Conservation (phyloP, 495 filamentous ascomycete genomes). For the Chaetomium fimeti region DNA sequence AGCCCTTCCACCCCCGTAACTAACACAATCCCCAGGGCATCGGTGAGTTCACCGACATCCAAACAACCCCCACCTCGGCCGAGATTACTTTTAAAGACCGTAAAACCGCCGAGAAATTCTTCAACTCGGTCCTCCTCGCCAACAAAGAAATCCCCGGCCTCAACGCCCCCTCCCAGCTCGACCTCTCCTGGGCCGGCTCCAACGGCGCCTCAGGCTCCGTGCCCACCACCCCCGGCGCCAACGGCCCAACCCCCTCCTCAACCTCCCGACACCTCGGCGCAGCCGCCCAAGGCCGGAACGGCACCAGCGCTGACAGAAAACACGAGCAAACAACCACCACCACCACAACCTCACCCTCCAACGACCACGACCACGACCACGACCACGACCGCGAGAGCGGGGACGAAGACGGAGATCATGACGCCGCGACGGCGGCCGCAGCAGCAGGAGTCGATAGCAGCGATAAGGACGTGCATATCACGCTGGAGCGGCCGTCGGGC, state of each 20-base stretch:
- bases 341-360: not conserved
- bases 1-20: conserved; percentile 23
- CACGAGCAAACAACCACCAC: not conserved
- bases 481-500: conserved; percentile 29
- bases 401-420: not conserved
- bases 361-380: not conserved
- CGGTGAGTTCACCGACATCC: conserved; percentile 77
- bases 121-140: conserved; percentile 58
- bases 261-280: not conserved
- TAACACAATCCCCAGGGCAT: conserved; percentile 57
- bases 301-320: too few species aligned
- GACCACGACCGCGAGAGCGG: not conserved
- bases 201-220: conserved; percentile 32
- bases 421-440: not conserved
- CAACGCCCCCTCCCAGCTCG: conserved; percentile 60
- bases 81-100: conserved; percentile 85
- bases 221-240: conserved; percentile 16
- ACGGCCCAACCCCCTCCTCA: not conserved
- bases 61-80: conserved; percentile 59
- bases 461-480: conserved; percentile 41
- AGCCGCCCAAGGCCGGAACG: not conserved
- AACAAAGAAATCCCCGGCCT: conserved; percentile 65
- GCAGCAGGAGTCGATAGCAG: conserved; percentile 17
- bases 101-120: conserved; percentile 83
- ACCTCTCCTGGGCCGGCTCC: conserved; percentile 67